Base-by-base conservation (phyloP, 129 eudicot genomes). In the Ambrosia artemisiifolia region DNA sequence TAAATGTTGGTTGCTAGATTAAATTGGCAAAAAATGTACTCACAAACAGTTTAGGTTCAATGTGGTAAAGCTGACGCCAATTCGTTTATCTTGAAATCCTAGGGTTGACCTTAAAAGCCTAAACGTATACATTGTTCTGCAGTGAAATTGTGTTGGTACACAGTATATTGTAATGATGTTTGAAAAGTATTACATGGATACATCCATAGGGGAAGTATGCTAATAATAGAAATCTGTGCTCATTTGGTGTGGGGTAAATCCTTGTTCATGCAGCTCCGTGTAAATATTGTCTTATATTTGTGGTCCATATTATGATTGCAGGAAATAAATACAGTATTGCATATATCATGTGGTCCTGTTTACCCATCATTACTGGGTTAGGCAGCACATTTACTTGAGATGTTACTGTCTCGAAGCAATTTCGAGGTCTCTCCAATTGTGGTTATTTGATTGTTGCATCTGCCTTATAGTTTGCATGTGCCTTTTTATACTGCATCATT, bases 251-350 rank as follows among this genome's bases (percentile, higher is more conserved):
- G 73, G 72, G 72, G 67, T 40, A 78, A 54, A 40, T 49, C 61
- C 71, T 73, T 49, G 60, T 40, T 78, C 49, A 32, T 44, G 68
- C 56, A 63, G 67, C 8, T 78, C 36, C 42, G 62, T 48, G 47
- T 53, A 62, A 66, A 70, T 70, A 19, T 56, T 51, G 19, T 70
- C 20, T 67, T 78, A 20, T 51, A 71, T 63, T 30, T 64, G 82
- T 78, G 82, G 82, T 78, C 82, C 82, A 63, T 77, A 43, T 70
- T 69, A 48, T 61, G 53, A 60, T 35, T 35, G 61, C 64, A 69
- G 81, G 13, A 75, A 56, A 18, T 35, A 12, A 46, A 51, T 28
- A 28, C 17, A 69, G 12, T 18, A 48, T 59, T 69, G 9, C 40
- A 75, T 49, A 48, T 62, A 30, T n/a, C 24, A 30, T 40, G 82